Percentiles rank a stretch among this genome's conserved stretches.
Evolutionary conservation across 1,139 yeast genomes (phyloP).

Genomic region (Fermentozyma sake): DNA sequence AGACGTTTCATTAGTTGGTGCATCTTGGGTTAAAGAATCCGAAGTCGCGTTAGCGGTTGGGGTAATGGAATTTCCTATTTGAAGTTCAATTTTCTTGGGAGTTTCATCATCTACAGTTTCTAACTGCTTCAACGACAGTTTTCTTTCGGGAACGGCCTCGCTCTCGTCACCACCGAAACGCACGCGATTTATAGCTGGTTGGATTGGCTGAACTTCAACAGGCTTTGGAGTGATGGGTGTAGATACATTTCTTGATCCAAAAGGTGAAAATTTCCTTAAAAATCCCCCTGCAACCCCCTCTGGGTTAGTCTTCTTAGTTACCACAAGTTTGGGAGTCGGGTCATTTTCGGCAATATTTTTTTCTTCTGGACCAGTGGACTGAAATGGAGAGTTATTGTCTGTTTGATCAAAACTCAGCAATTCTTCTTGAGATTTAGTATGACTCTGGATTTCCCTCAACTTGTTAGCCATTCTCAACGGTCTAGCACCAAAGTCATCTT

Average conservation of each 20-base stretch:
- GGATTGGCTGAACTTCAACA: conserved; percentile 2
- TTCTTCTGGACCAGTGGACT: neutral
- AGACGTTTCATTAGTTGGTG: conserved; percentile 1
- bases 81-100: too few relatives aligned
- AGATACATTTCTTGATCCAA: conserved; percentile 6
- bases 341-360: neutral
- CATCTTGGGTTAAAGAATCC: too few relatives aligned
- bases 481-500: conserved; percentile 40
- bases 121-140: conserved; percentile 5
- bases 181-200: conserved; percentile 3
- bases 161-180: conserved; percentile 3
- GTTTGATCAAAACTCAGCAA: conserved; percentile 1
- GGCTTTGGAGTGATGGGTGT: neutral
- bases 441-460: conserved; percentile 17
- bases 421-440: too few relatives aligned
- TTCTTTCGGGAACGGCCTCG: conserved; percentile 5
- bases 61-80: too few relatives aligned
- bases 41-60: too few relatives aligned
- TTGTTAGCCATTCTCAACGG: conserved; percentile 58
- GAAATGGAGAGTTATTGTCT: neutral
- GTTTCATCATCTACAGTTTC: too few relatives aligned
- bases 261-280: conserved; percentile 13
- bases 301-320: conserved; percentile 1
- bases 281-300: conserved; percentile 7
- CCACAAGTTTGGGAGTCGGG: conserved; percentile 3